phyloP scores from a whole-genome alignment of 2,329 filamentous ascomycete species.

The Apiospora arundinis region DNA sequence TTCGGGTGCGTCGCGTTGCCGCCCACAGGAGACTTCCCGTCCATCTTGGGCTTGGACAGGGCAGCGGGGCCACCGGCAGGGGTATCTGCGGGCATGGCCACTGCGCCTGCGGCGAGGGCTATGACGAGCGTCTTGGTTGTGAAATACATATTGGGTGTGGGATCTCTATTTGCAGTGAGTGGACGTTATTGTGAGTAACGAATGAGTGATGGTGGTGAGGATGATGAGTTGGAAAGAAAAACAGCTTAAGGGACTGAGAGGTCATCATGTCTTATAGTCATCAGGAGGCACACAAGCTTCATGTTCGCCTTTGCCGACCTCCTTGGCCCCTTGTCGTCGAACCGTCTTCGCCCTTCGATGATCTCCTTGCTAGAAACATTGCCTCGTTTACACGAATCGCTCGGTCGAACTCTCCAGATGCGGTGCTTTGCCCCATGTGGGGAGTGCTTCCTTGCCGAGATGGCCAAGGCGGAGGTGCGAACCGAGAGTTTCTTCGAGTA shows the following conservation, averaged over 20 bases:
- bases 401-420: background rate
- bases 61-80: background rate
- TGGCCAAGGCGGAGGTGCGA: background rate
- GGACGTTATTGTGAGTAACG: background rate
- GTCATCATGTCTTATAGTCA: background rate
- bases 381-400: background rate
- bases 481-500: conserved; percentile 7
- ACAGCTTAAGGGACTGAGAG: background rate
- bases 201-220: background rate
- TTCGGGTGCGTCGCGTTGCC: background rate
- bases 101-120: conserved; percentile 3
- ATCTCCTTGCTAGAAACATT: background rate
- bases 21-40: background rate
- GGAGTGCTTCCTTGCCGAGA: background rate
- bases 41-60: background rate
- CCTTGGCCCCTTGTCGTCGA: background rate
- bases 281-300: background rate
- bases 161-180: background rate
- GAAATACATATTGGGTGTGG: background rate
- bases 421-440: background rate
- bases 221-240: background rate
- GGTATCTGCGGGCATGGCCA: background rate
- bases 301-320: background rate
- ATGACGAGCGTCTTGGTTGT: conserved; percentile 1
- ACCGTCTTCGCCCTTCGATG: background rate